Evolutionary conservation across 306 rosid genomes (phyloP).

Genomic region (Clitoria ternatea): DNA sequence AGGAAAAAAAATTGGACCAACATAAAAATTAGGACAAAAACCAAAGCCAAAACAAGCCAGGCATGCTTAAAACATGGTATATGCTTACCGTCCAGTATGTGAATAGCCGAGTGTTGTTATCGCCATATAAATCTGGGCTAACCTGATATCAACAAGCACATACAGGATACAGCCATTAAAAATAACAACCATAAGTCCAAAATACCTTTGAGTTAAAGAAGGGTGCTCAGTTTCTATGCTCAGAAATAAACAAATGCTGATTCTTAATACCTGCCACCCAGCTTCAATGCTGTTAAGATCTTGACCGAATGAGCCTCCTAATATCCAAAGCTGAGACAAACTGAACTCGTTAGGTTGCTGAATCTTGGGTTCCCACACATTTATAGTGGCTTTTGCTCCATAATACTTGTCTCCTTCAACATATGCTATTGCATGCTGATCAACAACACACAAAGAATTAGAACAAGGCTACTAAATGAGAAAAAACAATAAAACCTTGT

Average conservation of each 20-base stretch:
- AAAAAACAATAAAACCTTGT: neutral
- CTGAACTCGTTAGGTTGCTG: conserved; percentile 96
- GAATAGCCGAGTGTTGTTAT: conserved; percentile 92
- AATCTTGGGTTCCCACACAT: conserved; percentile 97
- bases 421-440: conserved; percentile 95
- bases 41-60: neutral
- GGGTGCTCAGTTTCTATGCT: neutral
- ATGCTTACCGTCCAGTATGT: conserved; percentile 99
- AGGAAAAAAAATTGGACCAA: neutral
- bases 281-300: conserved; percentile 99
- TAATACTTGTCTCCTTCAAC: conserved; percentile 89
- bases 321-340: conserved; percentile 92
- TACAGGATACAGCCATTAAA: neutral
- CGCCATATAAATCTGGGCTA: conserved; percentile 39
- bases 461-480: neutral
- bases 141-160: neutral
- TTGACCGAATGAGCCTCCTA: conserved; percentile 97
- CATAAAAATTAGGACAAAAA: neutral
- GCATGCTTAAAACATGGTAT: neutral
- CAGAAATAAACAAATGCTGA: neutral
- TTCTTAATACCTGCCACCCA: conserved; percentile 88
- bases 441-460: conserved; percentile 10
- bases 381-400: conserved; percentile 97
- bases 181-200: neutral
- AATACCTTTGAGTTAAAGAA: neutral